phyloP scores from a whole-genome alignment of 2,329 filamentous ascomycete genomes.

The Aspergillus aculeatus region DNA sequence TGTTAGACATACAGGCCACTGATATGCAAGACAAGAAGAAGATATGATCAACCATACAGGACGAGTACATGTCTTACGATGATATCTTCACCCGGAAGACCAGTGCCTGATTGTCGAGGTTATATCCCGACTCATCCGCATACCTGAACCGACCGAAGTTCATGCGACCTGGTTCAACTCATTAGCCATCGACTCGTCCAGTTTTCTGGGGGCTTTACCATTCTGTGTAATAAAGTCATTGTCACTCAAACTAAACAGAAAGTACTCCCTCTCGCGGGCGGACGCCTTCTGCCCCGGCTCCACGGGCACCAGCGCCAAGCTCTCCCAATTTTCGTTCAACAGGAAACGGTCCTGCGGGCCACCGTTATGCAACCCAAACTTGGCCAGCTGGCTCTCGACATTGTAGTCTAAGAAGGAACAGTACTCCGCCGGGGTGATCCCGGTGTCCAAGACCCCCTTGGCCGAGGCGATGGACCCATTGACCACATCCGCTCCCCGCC shows the following conservation, averaged over 20 bases:
- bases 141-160: slow-evolving; percentile 59
- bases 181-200: neutral
- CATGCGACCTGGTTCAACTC: slow-evolving; percentile 47
- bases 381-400: slow-evolving; percentile 61
- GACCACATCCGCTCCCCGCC: slow-evolving; percentile 33
- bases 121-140: slow-evolving; percentile 56
- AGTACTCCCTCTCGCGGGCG: slow-evolving; percentile 59
- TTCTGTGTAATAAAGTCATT: slow-evolving; percentile 76
- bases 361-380: slow-evolving; percentile 69
- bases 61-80: no score
- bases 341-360: slow-evolving; percentile 58
- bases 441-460: slow-evolving; percentile 54
- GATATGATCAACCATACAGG: no score
- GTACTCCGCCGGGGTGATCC: slow-evolving; percentile 59
- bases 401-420: slow-evolving; percentile 70
- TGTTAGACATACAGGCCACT: no score
- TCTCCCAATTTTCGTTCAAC: slow-evolving; percentile 78
- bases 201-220: slow-evolving; percentile 39
- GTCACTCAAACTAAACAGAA: slow-evolving; percentile 66
- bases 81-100: slow-evolving; percentile 49
- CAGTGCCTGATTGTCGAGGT: slow-evolving; percentile 62
- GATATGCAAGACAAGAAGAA: no score
- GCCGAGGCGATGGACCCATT: slow-evolving; percentile 48
- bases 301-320: slow-evolving; percentile 61
- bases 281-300: slow-evolving; percentile 38